Evolutionary conservation across 2,329 filamentous ascomycete species (phyloP), one percentile per base, ranked within the genome.

Genomic region (Dissoconium aciculare): DNA sequence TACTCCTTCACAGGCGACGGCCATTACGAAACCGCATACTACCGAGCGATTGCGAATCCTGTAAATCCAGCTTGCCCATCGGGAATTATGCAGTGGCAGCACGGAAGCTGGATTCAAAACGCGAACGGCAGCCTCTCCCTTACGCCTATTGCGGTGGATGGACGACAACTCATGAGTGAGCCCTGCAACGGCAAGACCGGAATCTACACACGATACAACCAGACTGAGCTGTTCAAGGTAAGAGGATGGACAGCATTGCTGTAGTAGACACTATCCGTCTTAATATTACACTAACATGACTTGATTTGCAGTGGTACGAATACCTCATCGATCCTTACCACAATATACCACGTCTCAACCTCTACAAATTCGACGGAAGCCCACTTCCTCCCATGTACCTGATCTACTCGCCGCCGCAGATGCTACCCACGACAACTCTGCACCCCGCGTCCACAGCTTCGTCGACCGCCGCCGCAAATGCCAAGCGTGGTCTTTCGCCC

Each of bases 1-100:
- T 82, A 79, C 57, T 81, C 77, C 8, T 82, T 82, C 54, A 74
- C 72, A 3, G 59, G 55, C 24, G 70, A 79, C 49, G 76, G 76
- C 13, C 63, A 65, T 52, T 82, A 66, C 47, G 77, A 82, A 55
- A 66, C 72, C 45, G 74, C 77, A 10, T 72, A 75, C 51, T 82
- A 79, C 52, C 65, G 75, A 39, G 74, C 74, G 6, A 55, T 79
- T 45, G 56, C 76, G 28, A 79, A 81, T 49, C 76, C 47, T 28
- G 24, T 24, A 11, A 57, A 64, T 10, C 76, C 76, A 15, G 53
- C 59, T 36, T 81, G 76, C 44, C 69, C 74, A 2, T 61, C 63
- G 32, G 72, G 67, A 5, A 66, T 80, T 28, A 70, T 81, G 60
- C 74, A 80, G 55, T 82, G 71, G 64, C 77, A 82, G 49, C 77